Evolutionary conservation across 2,329 filamentous ascomycete genomes (phyloP).

Genomic region (Magnaporthiopsis poae): DNA sequence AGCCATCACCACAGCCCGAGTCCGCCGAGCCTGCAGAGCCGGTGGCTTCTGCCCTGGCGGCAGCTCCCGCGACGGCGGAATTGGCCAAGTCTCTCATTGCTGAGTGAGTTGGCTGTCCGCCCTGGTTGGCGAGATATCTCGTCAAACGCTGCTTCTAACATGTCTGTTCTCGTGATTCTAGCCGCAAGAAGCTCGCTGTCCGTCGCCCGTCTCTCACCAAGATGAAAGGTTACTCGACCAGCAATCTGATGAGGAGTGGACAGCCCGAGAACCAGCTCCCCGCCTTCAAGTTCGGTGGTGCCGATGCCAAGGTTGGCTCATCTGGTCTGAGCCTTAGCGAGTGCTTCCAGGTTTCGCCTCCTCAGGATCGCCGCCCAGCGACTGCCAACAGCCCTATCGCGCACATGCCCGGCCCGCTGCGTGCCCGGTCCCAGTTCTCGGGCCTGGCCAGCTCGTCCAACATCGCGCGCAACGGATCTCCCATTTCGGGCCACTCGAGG

Average conservation of each 20-base stretch:
- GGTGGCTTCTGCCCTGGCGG: slow-evolving; percentile 35
- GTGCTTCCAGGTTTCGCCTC: slow-evolving; percentile 72
- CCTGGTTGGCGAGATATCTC: background rate
- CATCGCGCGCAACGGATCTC: slow-evolving; percentile 62
- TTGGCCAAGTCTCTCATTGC: slow-evolving; percentile 34
- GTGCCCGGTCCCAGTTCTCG: slow-evolving; percentile 56
- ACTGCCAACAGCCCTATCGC: slow-evolving; percentile 45
- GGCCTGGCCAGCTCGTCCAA: slow-evolving; percentile 38
- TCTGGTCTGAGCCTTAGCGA: slow-evolving; percentile 60
- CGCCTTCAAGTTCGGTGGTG: slow-evolving; percentile 62
- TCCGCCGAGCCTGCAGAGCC: slow-evolving; percentile 30
- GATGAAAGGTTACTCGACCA: slow-evolving; percentile 60
- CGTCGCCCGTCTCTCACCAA: slow-evolving; percentile 66
- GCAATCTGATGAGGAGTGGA: slow-evolving; percentile 52
- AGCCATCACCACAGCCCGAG: slow-evolving; percentile 50
- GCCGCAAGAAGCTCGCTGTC: slow-evolving; percentile 57
- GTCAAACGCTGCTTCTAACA: slow-evolving; percentile 13
- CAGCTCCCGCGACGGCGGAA: slow-evolving; percentile 35
- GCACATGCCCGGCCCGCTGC: slow-evolving; percentile 47
- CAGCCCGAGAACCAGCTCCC: slow-evolving; percentile 57
- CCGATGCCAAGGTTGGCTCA: slow-evolving; percentile 26
- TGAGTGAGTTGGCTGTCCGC: slow-evolving; percentile 37
- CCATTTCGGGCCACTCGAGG: slow-evolving; percentile 59
- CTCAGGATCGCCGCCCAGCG: slow-evolving; percentile 55
- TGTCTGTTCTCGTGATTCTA: slow-evolving; percentile 26